phyloP scores from a whole-genome alignment of 768 basidiomycete species.

The Russula sp. region DNA sequence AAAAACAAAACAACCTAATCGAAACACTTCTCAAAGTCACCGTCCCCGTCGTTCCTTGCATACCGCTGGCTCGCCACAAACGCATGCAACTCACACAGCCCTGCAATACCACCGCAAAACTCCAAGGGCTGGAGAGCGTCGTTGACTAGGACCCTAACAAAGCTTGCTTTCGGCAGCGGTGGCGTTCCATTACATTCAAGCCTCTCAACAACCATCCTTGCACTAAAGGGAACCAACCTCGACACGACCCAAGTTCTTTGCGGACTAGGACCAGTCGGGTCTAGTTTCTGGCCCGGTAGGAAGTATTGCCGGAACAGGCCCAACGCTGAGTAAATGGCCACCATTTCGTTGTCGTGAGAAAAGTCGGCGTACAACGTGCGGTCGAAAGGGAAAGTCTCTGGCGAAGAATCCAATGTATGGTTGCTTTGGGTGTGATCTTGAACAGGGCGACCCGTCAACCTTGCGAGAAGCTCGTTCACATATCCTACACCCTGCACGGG shows the following conservation, averaged over 20 bases:
- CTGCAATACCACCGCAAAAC: constrained; percentile 51
- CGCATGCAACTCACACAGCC: constrained; percentile 53
- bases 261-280: constrained; percentile 23
- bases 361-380: constrained; percentile 70
- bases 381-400: constrained; percentile 63
- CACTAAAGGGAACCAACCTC: constrained; percentile 66
- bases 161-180: constrained; percentile 24
- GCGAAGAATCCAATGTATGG: constrained; percentile 54
- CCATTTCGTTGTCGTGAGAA: constrained; percentile 80
- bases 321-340: constrained; percentile 61
- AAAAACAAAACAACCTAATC: background rate
- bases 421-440: constrained; percentile 71
- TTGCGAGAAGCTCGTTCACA: constrained; percentile 80
- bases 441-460: constrained; percentile 59
- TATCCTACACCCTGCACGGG: constrained; percentile 81
- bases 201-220: constrained; percentile 66
- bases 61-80: constrained; percentile 72
- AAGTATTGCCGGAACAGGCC: constrained; percentile 33
- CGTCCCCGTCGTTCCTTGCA: constrained; percentile 56
- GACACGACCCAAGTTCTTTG: constrained; percentile 44
- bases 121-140: constrained; percentile 57
- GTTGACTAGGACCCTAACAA: constrained; percentile 72
- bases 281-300: constrained; percentile 19
- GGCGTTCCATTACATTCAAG: constrained; percentile 37
- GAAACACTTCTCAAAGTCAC: constrained; percentile 59